Conservation (phyloP, 805 yeast genomes). For the Schwanniomyces vanrijiae region DNA sequence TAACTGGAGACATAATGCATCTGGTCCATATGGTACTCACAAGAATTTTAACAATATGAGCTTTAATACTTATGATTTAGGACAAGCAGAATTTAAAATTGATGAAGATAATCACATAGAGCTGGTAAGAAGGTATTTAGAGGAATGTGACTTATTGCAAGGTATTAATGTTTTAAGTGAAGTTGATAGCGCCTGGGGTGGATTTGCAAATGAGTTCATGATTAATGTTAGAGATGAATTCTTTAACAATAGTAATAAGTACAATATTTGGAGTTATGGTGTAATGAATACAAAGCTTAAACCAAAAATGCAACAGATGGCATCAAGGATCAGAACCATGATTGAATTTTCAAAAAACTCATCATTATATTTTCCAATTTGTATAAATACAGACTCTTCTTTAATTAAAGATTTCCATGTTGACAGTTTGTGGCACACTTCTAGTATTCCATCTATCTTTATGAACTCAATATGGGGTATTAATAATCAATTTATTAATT, state of each 20-base stretch:
- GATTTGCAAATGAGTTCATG: constrained; percentile 56
- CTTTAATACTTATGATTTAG: constrained; percentile 54
- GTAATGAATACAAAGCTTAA: constrained; percentile 11
- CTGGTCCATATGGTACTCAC: constrained; percentile 17
- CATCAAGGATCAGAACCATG: constrained; percentile 47
- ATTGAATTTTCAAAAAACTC: constrained; percentile 47
- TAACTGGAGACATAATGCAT: constrained; percentile 52
- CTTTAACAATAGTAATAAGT: constrained; percentile 38
- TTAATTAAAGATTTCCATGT: constrained; percentile 5
- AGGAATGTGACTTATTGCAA: constrained; percentile 69
- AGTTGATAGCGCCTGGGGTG: constrained; percentile 82
- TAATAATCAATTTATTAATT: constrained; percentile 30
- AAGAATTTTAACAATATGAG: constrained; percentile 30
- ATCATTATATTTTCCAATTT: constrained; percentile 58
- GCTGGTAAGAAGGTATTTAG: constrained; percentile 62
- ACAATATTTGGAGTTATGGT: constrained; percentile 38
- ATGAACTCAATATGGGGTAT: constrained; percentile 41
- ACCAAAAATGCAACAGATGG: constrained; percentile 1
- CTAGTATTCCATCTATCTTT: constrained; percentile 17
- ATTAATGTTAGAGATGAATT: constrained; percentile 68
- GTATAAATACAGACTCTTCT: constrained; percentile 13
- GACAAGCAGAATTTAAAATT: constrained; percentile 57
- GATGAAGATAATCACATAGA: constrained; percentile 39
- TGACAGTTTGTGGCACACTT: constrained; percentile 20
- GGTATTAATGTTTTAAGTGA: constrained; percentile 75